These are phyloP conservation scores for Saccharum officinarum DNA, from an alignment of 176 grass and related monocot genomes.

Conservation along the genomic window DNA sequence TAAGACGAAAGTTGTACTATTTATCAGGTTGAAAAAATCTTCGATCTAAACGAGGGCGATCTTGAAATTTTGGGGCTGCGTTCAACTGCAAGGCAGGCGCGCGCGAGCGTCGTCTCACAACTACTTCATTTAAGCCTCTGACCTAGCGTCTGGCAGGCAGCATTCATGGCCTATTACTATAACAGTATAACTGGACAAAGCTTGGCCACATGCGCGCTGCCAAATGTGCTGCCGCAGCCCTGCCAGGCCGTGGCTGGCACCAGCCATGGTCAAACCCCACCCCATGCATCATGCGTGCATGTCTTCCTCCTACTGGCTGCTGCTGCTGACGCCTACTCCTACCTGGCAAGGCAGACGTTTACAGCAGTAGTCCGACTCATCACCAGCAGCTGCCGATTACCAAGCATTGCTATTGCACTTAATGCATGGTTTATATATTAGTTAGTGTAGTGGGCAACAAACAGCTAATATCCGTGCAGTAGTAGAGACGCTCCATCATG, in stretches of 20 bases:
- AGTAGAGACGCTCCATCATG: background rate
- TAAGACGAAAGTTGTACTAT: too few species aligned
- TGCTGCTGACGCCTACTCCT: background rate
- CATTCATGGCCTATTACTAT: slow-evolving; percentile 67
- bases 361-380: background rate
- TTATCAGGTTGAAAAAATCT: too few species aligned
- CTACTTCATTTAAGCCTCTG: slow-evolving; percentile 61
- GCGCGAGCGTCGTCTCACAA: slow-evolving; percentile 14
- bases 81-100: background rate
- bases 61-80: background rate
- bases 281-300: too few species aligned
- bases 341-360: slow-evolving; percentile 13
- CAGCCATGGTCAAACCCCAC: too few species aligned
- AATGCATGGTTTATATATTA: background rate
- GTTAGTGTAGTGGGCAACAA: background rate
- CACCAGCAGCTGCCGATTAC: background rate
- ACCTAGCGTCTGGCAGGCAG: slow-evolving; percentile 45
- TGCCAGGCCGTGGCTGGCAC: background rate
- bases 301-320: background rate
- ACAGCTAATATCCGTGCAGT: background rate
- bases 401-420: background rate
- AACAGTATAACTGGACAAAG: slow-evolving; percentile 64
- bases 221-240: slow-evolving; percentile 18
- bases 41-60: too few species aligned
- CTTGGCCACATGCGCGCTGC: slow-evolving; percentile 43